Conservation (phyloP, 2,329 filamentous ascomycete species). For the Cercospora beticola region DNA sequence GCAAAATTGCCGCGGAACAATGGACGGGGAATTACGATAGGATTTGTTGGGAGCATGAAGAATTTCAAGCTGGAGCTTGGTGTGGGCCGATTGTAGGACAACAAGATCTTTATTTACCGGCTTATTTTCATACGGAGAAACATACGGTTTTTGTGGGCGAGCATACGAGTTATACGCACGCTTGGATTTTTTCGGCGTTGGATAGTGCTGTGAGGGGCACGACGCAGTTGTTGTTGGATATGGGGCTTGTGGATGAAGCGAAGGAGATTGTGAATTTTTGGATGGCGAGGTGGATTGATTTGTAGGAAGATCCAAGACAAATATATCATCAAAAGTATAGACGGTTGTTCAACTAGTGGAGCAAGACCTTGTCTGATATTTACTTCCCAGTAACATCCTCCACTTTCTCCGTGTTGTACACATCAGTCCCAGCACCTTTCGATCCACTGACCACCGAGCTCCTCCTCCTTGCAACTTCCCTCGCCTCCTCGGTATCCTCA, state of each 20-base stretch:
- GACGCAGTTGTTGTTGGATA: conserved; percentile 61
- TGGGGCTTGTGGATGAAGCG: conserved; percentile 69
- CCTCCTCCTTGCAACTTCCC: conserved; percentile 26
- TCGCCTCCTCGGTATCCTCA: conserved; percentile 41
- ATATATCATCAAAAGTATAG: too few species aligned
- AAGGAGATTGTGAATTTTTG: conserved; percentile 63
- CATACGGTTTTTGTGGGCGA: conserved; percentile 65
- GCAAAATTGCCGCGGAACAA: conserved; percentile 57
- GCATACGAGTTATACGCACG: conserved; percentile 70
- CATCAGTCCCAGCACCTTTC: not conserved
- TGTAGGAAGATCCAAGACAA: conserved; percentile 31
- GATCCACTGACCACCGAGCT: conserved; percentile 25
- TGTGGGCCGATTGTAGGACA: conserved; percentile 58
- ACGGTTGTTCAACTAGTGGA: too few species aligned
- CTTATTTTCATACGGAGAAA: conserved; percentile 70
- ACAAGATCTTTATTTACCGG: conserved; percentile 68
- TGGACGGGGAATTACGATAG: conserved; percentile 66
- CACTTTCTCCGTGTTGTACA: conserved; percentile 18
- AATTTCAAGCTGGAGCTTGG: conserved; percentile 64
- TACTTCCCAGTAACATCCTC: not conserved
- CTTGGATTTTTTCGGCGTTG: conserved; percentile 67
- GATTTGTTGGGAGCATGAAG: conserved; percentile 65
- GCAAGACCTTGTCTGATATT: too few species aligned
- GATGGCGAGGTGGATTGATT: conserved; percentile 67
- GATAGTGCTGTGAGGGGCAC: conserved; percentile 67